Evolutionary conservation across 176 grass and related monocot species (phyloP).

Genomic region (Zoysia japonica): DNA sequence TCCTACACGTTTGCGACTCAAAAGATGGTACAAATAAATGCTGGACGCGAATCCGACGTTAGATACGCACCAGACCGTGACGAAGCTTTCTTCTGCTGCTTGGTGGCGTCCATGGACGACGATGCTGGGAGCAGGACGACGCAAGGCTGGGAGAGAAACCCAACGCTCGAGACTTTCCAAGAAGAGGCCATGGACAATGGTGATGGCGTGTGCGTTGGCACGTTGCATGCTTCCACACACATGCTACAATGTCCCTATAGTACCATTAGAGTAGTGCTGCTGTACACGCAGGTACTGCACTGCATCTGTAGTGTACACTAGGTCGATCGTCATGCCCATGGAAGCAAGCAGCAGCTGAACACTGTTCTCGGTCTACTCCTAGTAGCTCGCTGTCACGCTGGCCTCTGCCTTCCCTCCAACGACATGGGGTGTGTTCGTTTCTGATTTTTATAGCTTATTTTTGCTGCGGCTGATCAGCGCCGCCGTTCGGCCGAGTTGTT

Average conservation of each 20-base stretch:
- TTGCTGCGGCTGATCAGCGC: too few relatives aligned
- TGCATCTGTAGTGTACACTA: neutral
- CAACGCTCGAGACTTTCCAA: slow-evolving; percentile 37
- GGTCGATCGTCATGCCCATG: slow-evolving; percentile 36
- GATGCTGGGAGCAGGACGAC: neutral
- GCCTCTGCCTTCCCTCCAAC: neutral
- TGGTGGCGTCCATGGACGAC: neutral
- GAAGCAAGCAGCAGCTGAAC: neutral
- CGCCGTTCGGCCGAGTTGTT: too few relatives aligned
- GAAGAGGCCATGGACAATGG: slow-evolving; percentile 40
- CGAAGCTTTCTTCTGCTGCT: neutral
- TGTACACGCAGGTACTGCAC: too few relatives aligned
- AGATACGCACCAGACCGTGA: slow-evolving; percentile 8
- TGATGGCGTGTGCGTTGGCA: slow-evolving; percentile 18
- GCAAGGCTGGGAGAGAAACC: neutral
- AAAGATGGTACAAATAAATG: neutral
- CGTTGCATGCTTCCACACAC: neutral
- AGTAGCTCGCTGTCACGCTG: neutral
- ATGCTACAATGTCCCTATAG: neutral
- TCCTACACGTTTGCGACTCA: neutral
- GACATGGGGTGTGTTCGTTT: neutral
- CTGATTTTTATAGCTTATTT: too few relatives aligned
- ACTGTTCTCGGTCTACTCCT: neutral
- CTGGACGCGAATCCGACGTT: slow-evolving; percentile 21
- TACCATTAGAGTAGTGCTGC: too few relatives aligned